phyloP scores from a whole-genome alignment of 1,284 basidiomycete species.

The Ceratobasidium sp. region DNA sequence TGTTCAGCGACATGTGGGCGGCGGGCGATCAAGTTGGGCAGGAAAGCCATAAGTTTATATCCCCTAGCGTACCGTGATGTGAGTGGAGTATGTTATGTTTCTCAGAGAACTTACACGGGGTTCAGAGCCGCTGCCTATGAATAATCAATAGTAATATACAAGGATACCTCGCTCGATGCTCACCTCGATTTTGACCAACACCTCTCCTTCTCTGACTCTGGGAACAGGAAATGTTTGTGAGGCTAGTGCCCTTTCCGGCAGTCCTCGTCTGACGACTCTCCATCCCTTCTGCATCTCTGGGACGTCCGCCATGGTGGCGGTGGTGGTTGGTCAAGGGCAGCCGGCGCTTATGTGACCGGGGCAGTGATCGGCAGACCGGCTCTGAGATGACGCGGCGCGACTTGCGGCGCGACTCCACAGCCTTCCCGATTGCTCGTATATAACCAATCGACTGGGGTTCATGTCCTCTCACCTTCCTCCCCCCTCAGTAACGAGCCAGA shows the following conservation, averaged over 20 bases:
- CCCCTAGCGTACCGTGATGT: slow-evolving; percentile 53
- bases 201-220: slow-evolving; percentile 57
- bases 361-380: slow-evolving; percentile 35
- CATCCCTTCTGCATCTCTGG: slow-evolving; percentile 52
- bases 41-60: slow-evolving; percentile 62
- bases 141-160: background rate
- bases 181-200: slow-evolving; percentile 62
- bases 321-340: background rate
- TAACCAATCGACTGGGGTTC: slow-evolving; percentile 4
- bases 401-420: slow-evolving; percentile 16
- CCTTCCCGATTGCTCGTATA: slow-evolving; percentile 1
- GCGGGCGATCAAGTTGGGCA: slow-evolving; percentile 60
- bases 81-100: slow-evolving; percentile 43
- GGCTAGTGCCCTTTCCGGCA: slow-evolving; percentile 58
- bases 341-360: background rate
- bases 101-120: slow-evolving; percentile 59
- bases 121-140: slow-evolving; percentile 66
- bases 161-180: background rate
- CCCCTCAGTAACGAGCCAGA: background rate
- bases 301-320: slow-evolving; percentile 39
- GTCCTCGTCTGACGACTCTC: slow-evolving; percentile 51
- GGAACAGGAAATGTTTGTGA: slow-evolving; percentile 60
- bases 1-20: slow-evolving; percentile 63
- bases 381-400: slow-evolving; percentile 22
- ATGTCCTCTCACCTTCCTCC: background rate